Base-by-base conservation (phyloP, 176 grass and related monocot genomes). In the Pharus latifolius region DNA sequence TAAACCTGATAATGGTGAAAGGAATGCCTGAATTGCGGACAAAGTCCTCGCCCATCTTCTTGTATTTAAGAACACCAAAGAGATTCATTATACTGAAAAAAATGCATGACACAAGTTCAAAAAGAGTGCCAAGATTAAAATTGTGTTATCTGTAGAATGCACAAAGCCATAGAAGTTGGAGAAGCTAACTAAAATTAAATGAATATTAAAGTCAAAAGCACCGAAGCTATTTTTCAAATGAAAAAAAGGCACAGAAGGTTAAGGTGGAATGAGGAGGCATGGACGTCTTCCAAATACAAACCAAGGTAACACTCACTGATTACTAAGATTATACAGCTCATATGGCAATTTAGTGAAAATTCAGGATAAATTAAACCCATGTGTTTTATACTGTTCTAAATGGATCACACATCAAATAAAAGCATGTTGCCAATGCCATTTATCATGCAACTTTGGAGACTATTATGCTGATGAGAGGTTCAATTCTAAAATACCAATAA, bases 1-100 rank as follows among this genome's bases (percentile, higher is more conserved):
- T 46, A 33, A 56, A 92, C 93, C 93, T 97, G 62, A 97, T 87
- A 56, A 97, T 92, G 27, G 93, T 97, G 82, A 82, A 97, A 44
- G 93, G 89, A 65, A 97, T 87, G 56, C 89, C 89, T 50, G 86
- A 92, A 75, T 59, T 72, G 16, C 40, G 44, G 60, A 97, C 70
- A 61, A 92, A 85, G 74, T 97, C 93, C 59, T 97, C 93, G 27
- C 44, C 93, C 93, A 97, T 90, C 78, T 97, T 97, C 69, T 97
- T 97, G 67, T 77, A 97, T 65, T 97, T 92, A 69, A 97, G 89
- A 65, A 97, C 93, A 62, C 93, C 93, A 67, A 97, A 97, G 34
- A 97, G 89, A 61, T 97, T 97, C 83, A 97, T 89, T 29, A 97
- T 84, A 70, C 93, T 97, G 77, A 33, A 73, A 33, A 73, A 81